A percentile compares a stretch with the other conserved stretches of the same genome.
Conservation (phyloP, 495 filamentous ascomycete species). For the Aspergillus wentii region DNA sequence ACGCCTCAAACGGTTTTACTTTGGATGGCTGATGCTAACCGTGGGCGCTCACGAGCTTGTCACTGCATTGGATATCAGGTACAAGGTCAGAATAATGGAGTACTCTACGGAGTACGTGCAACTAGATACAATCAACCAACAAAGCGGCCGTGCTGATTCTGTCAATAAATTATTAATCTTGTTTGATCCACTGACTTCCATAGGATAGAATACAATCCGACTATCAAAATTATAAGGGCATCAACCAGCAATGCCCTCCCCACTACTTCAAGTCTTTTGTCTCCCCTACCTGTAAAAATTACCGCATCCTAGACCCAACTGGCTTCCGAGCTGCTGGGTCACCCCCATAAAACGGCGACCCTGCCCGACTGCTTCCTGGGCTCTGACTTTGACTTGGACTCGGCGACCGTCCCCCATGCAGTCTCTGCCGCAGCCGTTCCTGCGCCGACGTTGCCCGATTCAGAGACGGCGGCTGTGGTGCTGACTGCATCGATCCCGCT, state of each 20-base stretch:
- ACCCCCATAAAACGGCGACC: conserved; percentile 10
- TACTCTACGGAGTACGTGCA: too few relatives aligned
- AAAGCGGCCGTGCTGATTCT: too few relatives aligned
- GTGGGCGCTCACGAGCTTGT: too few relatives aligned
- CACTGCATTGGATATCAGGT: too few relatives aligned
- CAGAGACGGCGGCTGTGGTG: conserved; percentile 30
- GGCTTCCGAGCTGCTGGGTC: conserved; percentile 36
- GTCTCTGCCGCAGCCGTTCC: conserved; percentile 61
- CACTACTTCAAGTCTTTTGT: not conserved
- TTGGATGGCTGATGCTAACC: too few relatives aligned
- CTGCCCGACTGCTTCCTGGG: conserved; percentile 5
- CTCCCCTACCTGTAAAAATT: not conserved
- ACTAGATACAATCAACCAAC: too few relatives aligned
- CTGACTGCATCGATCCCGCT: conserved; percentile 64
- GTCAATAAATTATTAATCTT: too few relatives aligned
- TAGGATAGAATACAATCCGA: too few relatives aligned
- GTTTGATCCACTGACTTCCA: too few relatives aligned
- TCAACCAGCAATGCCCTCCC: not conserved
- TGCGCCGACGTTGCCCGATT: conserved; percentile 56
- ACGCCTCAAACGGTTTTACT: too few relatives aligned
- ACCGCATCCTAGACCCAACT: conserved; percentile 18
- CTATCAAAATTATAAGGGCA: too few relatives aligned
- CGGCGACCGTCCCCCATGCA: conserved; percentile 51
- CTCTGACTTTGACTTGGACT: conserved; percentile 24
- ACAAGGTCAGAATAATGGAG: too few relatives aligned